phyloP scores from a whole-genome alignment of 2,329 filamentous ascomycete genomes.

The Colletotrichum camelliae region DNA sequence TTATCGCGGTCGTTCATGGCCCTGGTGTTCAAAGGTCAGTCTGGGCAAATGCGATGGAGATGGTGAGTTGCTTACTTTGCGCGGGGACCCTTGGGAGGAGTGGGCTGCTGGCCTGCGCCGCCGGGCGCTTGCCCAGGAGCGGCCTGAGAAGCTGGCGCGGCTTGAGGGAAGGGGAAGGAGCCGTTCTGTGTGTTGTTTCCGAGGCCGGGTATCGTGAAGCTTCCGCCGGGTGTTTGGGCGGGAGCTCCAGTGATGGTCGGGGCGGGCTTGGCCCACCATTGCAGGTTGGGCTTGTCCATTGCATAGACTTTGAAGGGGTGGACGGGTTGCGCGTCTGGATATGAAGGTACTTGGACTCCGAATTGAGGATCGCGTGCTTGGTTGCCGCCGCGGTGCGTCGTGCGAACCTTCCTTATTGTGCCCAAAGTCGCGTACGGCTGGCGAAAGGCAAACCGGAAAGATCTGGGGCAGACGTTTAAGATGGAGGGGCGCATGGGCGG shows the following conservation, averaged over 20 bases:
- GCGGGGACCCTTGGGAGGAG: neutral
- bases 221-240: neutral
- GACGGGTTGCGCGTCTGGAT: neutral
- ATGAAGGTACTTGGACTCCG: neutral
- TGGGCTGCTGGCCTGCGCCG: neutral
- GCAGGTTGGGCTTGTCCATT: slow-evolving; percentile 7
- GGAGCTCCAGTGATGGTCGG: neutral
- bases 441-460: neutral
- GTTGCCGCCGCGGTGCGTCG: neutral
- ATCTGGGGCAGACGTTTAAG: neutral
- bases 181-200: slow-evolving; percentile 2
- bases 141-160: neutral
- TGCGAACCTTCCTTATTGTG: neutral
- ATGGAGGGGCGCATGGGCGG: slow-evolving; percentile 10
- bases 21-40: neutral
- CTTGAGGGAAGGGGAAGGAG: neutral
- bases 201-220: slow-evolving; percentile 18
- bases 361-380: neutral
- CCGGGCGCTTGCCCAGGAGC: neutral
- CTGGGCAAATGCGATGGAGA: neutral
- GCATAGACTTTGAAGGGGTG: neutral
- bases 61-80: neutral
- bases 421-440: neutral
- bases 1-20: slow-evolving; percentile 13
- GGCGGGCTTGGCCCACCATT: slow-evolving; percentile 18